Evolutionary conservation across 495 filamentous ascomycete species (phyloP).

Genomic region (Daldinia vernicosa): DNA sequence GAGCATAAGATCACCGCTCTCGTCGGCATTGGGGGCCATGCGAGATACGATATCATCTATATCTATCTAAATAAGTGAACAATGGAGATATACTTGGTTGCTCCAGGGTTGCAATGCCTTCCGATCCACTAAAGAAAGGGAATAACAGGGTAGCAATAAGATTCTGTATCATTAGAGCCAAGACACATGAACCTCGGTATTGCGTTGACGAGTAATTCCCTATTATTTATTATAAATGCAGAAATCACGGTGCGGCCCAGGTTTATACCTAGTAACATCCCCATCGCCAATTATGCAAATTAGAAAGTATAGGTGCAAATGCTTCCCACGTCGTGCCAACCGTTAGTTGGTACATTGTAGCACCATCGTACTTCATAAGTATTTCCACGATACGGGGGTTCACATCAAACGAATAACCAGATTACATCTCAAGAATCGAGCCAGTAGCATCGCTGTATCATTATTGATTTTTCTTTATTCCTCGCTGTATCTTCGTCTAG

Average conservation of each 20-base stretch:
- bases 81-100: neutral
- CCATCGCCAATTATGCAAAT: neutral
- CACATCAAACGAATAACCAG: neutral
- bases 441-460: neutral
- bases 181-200: constrained; percentile 20
- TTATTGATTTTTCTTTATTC: constrained; percentile 35
- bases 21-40: neutral
- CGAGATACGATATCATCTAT: neutral
- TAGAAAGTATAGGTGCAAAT: neutral
- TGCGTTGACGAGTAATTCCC: constrained; percentile 8
- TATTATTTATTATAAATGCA: neutral
- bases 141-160: constrained; percentile 13
- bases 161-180: constrained; percentile 18
- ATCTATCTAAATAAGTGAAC: constrained; percentile 5
- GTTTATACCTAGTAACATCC: neutral
- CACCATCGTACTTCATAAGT: neutral
- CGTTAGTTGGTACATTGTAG: neutral
- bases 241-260: neutral
- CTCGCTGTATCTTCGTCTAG: constrained; percentile 20
- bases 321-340: neutral
- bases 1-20: neutral
- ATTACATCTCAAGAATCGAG: neutral
- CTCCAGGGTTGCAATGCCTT: constrained; percentile 3
- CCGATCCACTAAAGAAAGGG: constrained; percentile 1
- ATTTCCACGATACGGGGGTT: neutral